A percentile compares a stretch with the other conserved stretches of the same genome.
These are phyloP conservation scores for Zygosaccharomyces bisporus DNA, from an alignment of 805 yeast genomes.

Conservation along the genomic window DNA sequence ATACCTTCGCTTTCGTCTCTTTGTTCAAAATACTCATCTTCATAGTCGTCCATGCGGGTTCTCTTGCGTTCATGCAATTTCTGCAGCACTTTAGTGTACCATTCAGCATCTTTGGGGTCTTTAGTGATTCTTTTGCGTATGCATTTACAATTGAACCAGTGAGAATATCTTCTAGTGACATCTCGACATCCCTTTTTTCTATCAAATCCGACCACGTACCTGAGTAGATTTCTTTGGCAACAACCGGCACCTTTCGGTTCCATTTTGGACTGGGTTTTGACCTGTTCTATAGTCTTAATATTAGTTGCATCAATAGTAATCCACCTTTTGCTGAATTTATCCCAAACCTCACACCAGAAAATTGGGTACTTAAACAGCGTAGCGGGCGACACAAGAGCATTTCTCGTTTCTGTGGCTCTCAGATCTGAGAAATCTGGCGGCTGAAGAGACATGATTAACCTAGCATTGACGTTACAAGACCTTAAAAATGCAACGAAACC, in stretches of 20 bases:
- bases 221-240: conserved; percentile 46
- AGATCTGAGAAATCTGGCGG: conserved; percentile 75
- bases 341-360: conserved; percentile 96
- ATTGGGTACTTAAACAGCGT: conserved; percentile 51
- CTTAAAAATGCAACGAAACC: conserved; percentile 79
- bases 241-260: conserved; percentile 53
- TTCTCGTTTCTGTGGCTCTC: conserved; percentile 22
- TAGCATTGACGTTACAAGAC: conserved; percentile 62
- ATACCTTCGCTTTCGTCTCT: conserved; percentile 75
- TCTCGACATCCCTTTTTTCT: conserved; percentile 63
- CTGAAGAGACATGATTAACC: conserved; percentile 80
- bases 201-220: conserved; percentile 79
- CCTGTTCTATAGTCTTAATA: conserved; percentile 57
- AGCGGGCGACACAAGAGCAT: conserved; percentile 5
- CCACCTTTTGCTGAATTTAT: conserved; percentile 66
- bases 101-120: conserved; percentile 49
- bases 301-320: conserved; percentile 81
- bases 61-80: conserved; percentile 28
- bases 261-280: conserved; percentile 52
- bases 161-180: conserved; percentile 79
- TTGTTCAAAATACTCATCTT: conserved; percentile 35
- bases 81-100: conserved; percentile 52
- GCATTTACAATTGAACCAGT: conserved; percentile 65
- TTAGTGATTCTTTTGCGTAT: conserved; percentile 68
- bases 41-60: conserved; percentile 36